Evolutionary conservation across 2,329 filamentous ascomycete genomes (phyloP).

Genomic region (Exophiala spinifera): DNA sequence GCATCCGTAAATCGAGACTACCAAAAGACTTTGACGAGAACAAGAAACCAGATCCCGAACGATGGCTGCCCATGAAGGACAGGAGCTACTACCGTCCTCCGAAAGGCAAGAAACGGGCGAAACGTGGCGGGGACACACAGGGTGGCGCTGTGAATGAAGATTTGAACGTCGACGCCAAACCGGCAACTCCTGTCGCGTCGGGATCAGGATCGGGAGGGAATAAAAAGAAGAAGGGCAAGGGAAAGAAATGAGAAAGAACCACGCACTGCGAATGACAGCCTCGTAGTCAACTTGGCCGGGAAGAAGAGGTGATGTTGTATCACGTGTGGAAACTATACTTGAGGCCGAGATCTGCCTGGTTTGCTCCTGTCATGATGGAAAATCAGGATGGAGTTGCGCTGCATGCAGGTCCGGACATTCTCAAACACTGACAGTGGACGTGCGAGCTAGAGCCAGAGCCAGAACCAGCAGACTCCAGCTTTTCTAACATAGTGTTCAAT

Average conservation of each 20-base stretch:
- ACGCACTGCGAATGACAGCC: neutral
- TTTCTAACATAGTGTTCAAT: neutral
- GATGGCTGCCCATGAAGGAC: conserved; percentile 89
- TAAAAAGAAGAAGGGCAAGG: conserved; percentile 52
- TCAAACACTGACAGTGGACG: neutral
- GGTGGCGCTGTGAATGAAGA: conserved; percentile 77
- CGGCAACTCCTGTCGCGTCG: conserved; percentile 33
- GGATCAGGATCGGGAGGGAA: conserved; percentile 36
- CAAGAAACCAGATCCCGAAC: conserved; percentile 81
- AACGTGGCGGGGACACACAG: conserved; percentile 74
- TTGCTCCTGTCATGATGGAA: neutral
- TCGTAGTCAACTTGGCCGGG: neutral
- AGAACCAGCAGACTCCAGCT: neutral
- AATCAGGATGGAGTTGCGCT: neutral
- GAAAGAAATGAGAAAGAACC: conserved; percentile 42
- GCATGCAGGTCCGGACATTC: neutral
- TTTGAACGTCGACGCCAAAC: conserved; percentile 50
- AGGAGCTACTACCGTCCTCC: conserved; percentile 76
- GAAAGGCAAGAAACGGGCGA: conserved; percentile 88
- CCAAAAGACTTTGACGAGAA: conserved; percentile 54
- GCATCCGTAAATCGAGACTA: conserved; percentile 45
- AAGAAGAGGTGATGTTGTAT: neutral
- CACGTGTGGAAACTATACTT: neutral
- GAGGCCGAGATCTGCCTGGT: neutral
- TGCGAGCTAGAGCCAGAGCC: too few species aligned